Evolutionary conservation across 1,284 basidiomycete genomes (phyloP).

Genomic region (Stygiomarasmius scandens): DNA sequence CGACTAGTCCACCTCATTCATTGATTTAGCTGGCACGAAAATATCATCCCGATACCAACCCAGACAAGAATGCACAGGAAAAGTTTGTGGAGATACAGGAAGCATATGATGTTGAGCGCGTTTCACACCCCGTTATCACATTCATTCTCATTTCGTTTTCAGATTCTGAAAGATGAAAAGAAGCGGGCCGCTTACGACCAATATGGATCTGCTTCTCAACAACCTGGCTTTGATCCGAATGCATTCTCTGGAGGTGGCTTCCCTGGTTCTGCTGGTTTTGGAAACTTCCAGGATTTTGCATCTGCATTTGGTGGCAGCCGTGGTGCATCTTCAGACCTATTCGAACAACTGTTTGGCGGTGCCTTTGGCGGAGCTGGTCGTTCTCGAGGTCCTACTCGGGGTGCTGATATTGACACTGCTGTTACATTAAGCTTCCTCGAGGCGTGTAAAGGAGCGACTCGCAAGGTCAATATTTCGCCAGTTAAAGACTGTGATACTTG

Average conservation of each 20-base stretch:
- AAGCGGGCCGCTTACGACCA: constrained; percentile 94
- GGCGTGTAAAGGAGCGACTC: constrained; percentile 88
- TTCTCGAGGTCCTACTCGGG: constrained; percentile 56
- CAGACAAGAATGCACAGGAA: constrained; percentile 88
- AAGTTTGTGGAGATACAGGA: constrained; percentile 97
- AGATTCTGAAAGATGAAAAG: constrained; percentile 93
- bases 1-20: constrained; percentile 12
- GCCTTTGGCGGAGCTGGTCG: constrained; percentile 59
- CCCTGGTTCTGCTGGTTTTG: constrained; percentile 61
- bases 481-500: constrained; percentile 87
- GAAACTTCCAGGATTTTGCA: constrained; percentile 71
- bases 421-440: constrained; percentile 89
- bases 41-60: constrained; percentile 97
- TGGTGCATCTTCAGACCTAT: constrained; percentile 67
- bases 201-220: constrained; percentile 92
- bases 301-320: constrained; percentile 66
- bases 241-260: constrained; percentile 57
- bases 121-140: constrained; percentile 17
- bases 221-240: constrained; percentile 92
- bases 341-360: constrained; percentile 82
- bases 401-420: constrained; percentile 84
- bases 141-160: constrained; percentile 19
- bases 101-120: constrained; percentile 87
- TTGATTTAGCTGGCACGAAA: constrained; percentile 86
- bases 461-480: constrained; percentile 79